These are phyloP conservation scores for Apiotrichum domesticum DNA, from an alignment of 1,284 basidiomycete species.

Conservation along the genomic window DNA sequence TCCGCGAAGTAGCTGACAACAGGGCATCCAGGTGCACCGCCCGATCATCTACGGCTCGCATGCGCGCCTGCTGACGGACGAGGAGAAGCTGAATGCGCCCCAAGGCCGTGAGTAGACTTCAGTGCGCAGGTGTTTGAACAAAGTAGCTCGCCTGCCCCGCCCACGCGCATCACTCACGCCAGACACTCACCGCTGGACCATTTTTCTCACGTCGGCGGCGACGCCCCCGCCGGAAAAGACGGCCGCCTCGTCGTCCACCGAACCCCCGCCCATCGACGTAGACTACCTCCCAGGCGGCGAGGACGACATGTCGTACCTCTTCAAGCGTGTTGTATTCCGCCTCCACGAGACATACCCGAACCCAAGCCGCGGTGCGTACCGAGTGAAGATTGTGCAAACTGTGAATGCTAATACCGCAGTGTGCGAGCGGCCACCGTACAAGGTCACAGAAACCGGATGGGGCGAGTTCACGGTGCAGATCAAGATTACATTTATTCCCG, in stretches of 20 bases:
- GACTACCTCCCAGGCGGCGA: slow-evolving; percentile 59
- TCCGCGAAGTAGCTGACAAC: slow-evolving; percentile 1
- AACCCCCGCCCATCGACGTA: slow-evolving; percentile 27
- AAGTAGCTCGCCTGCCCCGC: too few species aligned
- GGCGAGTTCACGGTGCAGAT: slow-evolving; percentile 98
- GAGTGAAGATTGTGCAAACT: background rate
- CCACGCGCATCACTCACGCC: slow-evolving; percentile 45
- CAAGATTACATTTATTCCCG: slow-evolving; percentile 82
- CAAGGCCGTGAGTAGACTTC: slow-evolving; percentile 32
- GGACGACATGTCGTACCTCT: slow-evolving; percentile 79
- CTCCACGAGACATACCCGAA: slow-evolving; percentile 94
- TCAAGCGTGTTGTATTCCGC: slow-evolving; percentile 95
- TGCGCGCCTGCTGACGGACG: slow-evolving; percentile 70
- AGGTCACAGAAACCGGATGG: slow-evolving; percentile 96
- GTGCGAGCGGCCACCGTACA: slow-evolving; percentile 87
- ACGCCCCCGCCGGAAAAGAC: slow-evolving; percentile 46
- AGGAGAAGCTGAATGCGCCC: slow-evolving; percentile 53
- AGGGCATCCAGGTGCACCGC: slow-evolving; percentile 84
- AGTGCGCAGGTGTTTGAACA: background rate
- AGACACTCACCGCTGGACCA: slow-evolving; percentile 96
- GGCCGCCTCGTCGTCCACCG: slow-evolving; percentile 51
- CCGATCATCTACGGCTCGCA: slow-evolving; percentile 95
- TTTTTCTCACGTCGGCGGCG: slow-evolving; percentile 69
- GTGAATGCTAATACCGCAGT: slow-evolving; percentile 50
- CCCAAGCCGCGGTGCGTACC: slow-evolving; percentile 71